Evolutionary conservation across 371 early-diverging fungal species (phyloP).

Genomic region (Mucor piriformis): DNA sequence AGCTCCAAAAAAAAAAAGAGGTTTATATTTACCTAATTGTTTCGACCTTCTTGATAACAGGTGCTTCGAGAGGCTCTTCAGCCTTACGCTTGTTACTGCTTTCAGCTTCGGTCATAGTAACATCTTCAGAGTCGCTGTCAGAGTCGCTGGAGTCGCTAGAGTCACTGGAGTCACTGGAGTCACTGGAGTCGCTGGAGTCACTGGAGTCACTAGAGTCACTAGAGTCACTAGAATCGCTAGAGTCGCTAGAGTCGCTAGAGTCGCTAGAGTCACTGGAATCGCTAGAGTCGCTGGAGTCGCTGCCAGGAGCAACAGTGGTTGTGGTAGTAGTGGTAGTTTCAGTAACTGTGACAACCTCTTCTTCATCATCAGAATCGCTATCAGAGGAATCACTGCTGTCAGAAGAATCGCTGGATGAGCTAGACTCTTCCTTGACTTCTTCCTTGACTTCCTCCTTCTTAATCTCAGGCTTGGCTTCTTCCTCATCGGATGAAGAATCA

Average conservation of each 20-base stretch:
- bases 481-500: conserved; percentile 23
- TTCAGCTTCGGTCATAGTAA: conserved; percentile 10
- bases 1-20: too few relatives aligned
- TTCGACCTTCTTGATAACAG: conserved; percentile 30
- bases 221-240: conserved; percentile 21
- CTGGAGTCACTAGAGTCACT: conserved; percentile 28
- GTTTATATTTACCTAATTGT: conserved; percentile 16
- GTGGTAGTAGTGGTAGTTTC: background rate
- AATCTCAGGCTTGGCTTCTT: conserved; percentile 19
- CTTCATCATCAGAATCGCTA: conserved; percentile 1
- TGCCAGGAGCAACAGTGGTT: background rate
- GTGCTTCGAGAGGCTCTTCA: conserved; percentile 24
- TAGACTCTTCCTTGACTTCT: background rate
- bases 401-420: conserved; percentile 31
- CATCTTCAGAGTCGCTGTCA: conserved; percentile 7
- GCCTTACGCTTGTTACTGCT: conserved; percentile 35
- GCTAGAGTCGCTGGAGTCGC: conserved; percentile 16
- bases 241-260: conserved; percentile 18
- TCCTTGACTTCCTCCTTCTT: background rate
- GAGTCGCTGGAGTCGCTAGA: conserved; percentile 8
- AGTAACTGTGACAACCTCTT: background rate
- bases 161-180: conserved; percentile 27
- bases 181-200: conserved; percentile 12
- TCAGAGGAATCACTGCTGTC: too few relatives aligned
- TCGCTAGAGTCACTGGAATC: conserved; percentile 16